A percentile compares a stretch with the other conserved stretches of the same genome.
These are phyloP conservation scores for Pogostemon cablin DNA, from an alignment of 257 asterid species.

Conservation along the genomic window DNA sequence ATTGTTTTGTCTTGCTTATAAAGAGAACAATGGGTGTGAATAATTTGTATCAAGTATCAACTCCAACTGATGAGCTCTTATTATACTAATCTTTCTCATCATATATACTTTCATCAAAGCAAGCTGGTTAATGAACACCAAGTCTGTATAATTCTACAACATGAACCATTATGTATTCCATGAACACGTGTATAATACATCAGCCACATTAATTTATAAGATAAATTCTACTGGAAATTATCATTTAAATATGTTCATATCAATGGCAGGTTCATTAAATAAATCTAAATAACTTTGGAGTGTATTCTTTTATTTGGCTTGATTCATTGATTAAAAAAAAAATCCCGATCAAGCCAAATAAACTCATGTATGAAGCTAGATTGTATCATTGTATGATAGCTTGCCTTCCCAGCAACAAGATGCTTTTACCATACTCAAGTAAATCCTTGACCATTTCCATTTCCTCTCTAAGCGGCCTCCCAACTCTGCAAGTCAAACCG, in stretches of 20 bases:
- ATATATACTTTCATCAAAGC: neutral
- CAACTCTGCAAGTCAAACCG: constrained; percentile 84
- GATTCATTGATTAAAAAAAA: constrained; percentile 5
- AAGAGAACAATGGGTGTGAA: neutral
- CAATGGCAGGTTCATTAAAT: no score
- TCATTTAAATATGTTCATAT: no score
- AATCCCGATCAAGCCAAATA: constrained; percentile 1
- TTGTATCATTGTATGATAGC: constrained; percentile 33
- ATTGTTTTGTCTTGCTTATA: neutral
- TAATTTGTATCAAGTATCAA: neutral
- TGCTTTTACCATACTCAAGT: constrained; percentile 85
- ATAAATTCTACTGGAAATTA: no score
- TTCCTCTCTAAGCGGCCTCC: constrained; percentile 60
- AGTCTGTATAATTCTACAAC: constrained; percentile 7
- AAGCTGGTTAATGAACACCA: neutral
- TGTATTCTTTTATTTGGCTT: neutral
- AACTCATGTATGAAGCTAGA: constrained; percentile 8
- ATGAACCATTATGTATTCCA: neutral
- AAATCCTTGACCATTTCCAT: constrained; percentile 68
- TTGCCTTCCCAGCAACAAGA: constrained; percentile 84
- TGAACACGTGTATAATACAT: neutral
- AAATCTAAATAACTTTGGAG: constrained; percentile 8
- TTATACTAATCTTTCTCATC: neutral
- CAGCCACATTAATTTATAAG: constrained; percentile 4
- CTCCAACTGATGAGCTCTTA: constrained; percentile 14